Percentiles rank a stretch among this genome's conserved stretches.
Conservation (phyloP, 2,329 filamentous ascomycete genomes). For the Cladorrhinum sp. region DNA sequence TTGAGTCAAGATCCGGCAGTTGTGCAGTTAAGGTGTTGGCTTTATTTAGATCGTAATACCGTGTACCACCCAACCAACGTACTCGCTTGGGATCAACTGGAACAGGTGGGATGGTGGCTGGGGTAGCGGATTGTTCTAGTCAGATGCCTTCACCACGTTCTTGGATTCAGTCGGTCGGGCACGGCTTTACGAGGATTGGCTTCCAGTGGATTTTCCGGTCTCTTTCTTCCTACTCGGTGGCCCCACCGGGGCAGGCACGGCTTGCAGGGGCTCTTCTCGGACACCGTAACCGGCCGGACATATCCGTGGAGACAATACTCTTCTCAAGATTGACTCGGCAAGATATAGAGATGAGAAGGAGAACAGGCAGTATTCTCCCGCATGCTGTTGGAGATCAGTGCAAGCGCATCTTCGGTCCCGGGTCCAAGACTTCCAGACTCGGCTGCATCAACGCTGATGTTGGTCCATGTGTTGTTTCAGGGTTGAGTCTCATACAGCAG, state of each 20-base stretch:
- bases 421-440: not conserved
- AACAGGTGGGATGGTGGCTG: not conserved
- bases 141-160: not conserved
- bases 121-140: not conserved
- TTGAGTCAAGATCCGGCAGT: slow-evolving; percentile 1
- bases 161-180: not conserved
- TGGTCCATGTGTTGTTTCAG: not conserved
- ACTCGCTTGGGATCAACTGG: not conserved
- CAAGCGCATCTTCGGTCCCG: not conserved
- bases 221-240: not conserved
- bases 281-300: not conserved
- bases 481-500: slow-evolving; percentile 1
- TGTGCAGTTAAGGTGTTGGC: not conserved
- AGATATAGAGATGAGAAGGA: too few relatives aligned
- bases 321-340: not conserved
- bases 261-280: not conserved
- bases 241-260: not conserved
- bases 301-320: not conserved
- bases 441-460: not conserved
- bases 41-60: slow-evolving; percentile 9
- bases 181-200: not conserved
- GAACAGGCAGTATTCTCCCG: not conserved
- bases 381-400: not conserved
- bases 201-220: not conserved
- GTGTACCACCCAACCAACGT: slow-evolving; percentile 11